Percentiles rank a stretch among this genome's conserved stretches.
Evolutionary conservation across 139 green algal genomes (phyloP).

Genomic region (Haematococcus sp.): DNA sequence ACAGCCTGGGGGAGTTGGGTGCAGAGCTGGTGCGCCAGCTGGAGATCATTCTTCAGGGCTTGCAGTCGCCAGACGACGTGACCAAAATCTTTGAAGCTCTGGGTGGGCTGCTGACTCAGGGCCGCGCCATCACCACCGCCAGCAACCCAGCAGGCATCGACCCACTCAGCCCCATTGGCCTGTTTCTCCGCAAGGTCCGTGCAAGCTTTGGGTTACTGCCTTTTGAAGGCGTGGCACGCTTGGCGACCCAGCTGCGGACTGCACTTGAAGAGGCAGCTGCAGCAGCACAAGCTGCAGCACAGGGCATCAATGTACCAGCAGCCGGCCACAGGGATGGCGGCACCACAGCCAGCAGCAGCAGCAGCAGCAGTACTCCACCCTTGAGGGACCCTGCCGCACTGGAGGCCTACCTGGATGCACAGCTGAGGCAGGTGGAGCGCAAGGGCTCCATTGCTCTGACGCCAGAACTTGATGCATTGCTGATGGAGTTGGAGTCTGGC

Average conservation of each 20-base stretch:
- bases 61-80: conserved; percentile 15
- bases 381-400: conserved; percentile 19
- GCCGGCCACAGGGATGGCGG: too few species aligned
- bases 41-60: conserved; percentile 23
- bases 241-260: background rate
- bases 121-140: background rate
- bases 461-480: conserved; percentile 10
- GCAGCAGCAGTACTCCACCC: background rate
- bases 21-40: conserved; percentile 13
- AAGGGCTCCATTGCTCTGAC: conserved; percentile 3
- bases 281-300: too few species aligned
- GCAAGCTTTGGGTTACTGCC: conserved; percentile 23
- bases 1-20: conserved; percentile 7
- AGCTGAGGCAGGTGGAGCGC: conserved; percentile 11
- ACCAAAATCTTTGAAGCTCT: conserved; percentile 1
- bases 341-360: too few species aligned
- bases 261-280: background rate
- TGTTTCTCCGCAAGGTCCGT: conserved; percentile 34
- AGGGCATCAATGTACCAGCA: too few species aligned
- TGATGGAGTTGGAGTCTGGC: conserved; percentile 4
- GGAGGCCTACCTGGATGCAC: conserved; percentile 14
- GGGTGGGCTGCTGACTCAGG: background rate
- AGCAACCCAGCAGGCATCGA: conserved; percentile 19
- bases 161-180: conserved; percentile 26
- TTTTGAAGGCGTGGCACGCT: conserved; percentile 33